Conservation (phyloP, 495 filamentous ascomycete genomes). For the Beverwykella pulmonaria region DNA sequence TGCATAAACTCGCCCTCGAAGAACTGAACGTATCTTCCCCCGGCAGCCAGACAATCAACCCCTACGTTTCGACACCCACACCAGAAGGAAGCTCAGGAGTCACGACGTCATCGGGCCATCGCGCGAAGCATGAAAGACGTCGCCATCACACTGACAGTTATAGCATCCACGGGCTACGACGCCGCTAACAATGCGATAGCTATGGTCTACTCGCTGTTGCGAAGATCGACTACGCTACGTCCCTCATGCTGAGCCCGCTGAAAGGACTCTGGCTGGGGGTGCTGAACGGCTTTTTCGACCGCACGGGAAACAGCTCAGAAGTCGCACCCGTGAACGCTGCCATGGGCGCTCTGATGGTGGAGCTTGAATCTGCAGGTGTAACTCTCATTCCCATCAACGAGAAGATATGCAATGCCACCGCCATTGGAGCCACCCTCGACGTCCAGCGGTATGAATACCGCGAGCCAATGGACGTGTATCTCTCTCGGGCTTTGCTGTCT, state of each 20-base stretch:
- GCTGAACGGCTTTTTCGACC: slow-evolving; percentile 56
- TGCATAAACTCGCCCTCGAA: slow-evolving; percentile 68
- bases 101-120: slow-evolving; percentile 67
- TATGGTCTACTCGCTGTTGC: slow-evolving; percentile 40
- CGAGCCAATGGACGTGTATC: slow-evolving; percentile 53
- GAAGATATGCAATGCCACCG: slow-evolving; percentile 53
- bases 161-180: slow-evolving; percentile 56
- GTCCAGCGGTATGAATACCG: slow-evolving; percentile 63
- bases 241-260: slow-evolving; percentile 45
- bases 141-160: slow-evolving; percentile 57
- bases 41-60: slow-evolving; percentile 65
- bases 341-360: slow-evolving; percentile 46
- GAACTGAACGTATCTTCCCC: slow-evolving; percentile 62
- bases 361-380: slow-evolving; percentile 45
- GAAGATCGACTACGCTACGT: slow-evolving; percentile 50
- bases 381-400: slow-evolving; percentile 55
- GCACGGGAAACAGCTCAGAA: slow-evolving; percentile 46
- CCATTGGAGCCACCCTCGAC: slow-evolving; percentile 52
- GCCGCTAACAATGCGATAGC: slow-evolving; percentile 51
- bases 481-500: slow-evolving; percentile 46
- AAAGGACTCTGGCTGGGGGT: slow-evolving; percentile 52
- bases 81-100: slow-evolving; percentile 68
- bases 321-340: slow-evolving; percentile 57
- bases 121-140: slow-evolving; percentile 59
- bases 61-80: slow-evolving; percentile 63